A percentile compares a stretch with the other conserved stretches of the same genome.
phyloP scores from a whole-genome alignment of 352 stramenopile species.

The Albugo candida region DNA sequence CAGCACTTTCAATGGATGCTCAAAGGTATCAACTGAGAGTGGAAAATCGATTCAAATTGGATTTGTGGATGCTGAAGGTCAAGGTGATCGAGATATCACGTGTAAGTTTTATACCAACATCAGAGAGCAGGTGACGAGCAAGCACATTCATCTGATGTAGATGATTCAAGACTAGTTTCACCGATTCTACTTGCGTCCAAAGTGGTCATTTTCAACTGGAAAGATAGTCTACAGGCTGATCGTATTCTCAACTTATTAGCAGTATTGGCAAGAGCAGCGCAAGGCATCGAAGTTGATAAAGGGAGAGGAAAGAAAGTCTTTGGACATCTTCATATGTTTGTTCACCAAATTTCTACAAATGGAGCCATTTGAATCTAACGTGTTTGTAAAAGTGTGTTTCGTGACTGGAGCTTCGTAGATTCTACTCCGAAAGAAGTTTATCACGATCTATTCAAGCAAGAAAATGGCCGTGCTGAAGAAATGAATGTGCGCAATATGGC shows the following conservation, averaged over 20 bases:
- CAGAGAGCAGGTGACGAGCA: background rate
- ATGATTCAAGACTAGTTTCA: slow-evolving; percentile 68
- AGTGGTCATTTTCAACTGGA: slow-evolving; percentile 80
- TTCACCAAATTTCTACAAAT: background rate
- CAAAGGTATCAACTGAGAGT: slow-evolving; percentile 11
- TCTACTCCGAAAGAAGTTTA: slow-evolving; percentile 65
- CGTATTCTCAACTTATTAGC: slow-evolving; percentile 72
- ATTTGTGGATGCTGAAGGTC: slow-evolving; percentile 71
- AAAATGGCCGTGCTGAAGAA: slow-evolving; percentile 61
- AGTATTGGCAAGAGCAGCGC: slow-evolving; percentile 51
- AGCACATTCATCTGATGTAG: slow-evolving; percentile 6
- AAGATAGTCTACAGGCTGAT: slow-evolving; percentile 69
- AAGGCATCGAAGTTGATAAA: slow-evolving; percentile 61
- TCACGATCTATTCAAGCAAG: slow-evolving; percentile 60
- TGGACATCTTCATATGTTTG: slow-evolving; percentile 73
- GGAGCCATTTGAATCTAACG: background rate
- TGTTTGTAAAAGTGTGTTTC: slow-evolving; percentile 36
- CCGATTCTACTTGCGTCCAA: slow-evolving; percentile 71
- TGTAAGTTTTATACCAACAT: slow-evolving; percentile 15
- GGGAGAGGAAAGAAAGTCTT: slow-evolving; percentile 69
- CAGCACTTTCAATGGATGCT: slow-evolving; percentile 47
- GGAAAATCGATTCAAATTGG: slow-evolving; percentile 37
- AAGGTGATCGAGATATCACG: slow-evolving; percentile 72
- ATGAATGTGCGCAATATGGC: slow-evolving; percentile 66
- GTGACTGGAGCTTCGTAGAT: slow-evolving; percentile 79